Percentiles rank a stretch among this genome's conserved stretches.
These are phyloP conservation scores for Amanita pseudoporphyria DNA, from an alignment of 768 basidiomycete species.

Conservation along the genomic window DNA sequence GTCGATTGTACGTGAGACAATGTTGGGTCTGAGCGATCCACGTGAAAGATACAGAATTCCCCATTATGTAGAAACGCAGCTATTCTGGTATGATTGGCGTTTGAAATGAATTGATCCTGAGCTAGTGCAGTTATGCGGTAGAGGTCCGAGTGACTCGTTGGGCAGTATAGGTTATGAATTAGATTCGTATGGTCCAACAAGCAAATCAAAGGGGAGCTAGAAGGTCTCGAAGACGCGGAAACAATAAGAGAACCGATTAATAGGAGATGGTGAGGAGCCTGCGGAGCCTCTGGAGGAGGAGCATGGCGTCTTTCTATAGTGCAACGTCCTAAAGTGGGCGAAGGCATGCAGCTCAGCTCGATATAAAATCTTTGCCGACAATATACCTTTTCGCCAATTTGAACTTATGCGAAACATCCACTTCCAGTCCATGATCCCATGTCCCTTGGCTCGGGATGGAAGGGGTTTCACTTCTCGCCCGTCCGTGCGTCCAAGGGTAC, in stretches of 20 bases:
- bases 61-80: slow-evolving; percentile 60
- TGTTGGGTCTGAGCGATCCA: slow-evolving; percentile 36
- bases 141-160: slow-evolving; percentile 22
- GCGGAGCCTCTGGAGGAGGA: slow-evolving; percentile 1
- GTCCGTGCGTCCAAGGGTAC: slow-evolving; percentile 46
- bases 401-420: slow-evolving; percentile 82
- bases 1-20: slow-evolving; percentile 33
- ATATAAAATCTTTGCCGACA: background rate
- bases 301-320: slow-evolving; percentile 28
- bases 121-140: slow-evolving; percentile 54
- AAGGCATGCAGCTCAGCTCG: slow-evolving; percentile 9
- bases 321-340: slow-evolving; percentile 48
- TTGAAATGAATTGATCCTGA: slow-evolving; percentile 64
- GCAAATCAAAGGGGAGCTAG: slow-evolving; percentile 24
- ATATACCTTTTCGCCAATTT: slow-evolving; percentile 71
- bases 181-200: slow-evolving; percentile 25
- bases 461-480: slow-evolving; percentile 50
- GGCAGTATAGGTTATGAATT: slow-evolving; percentile 32
- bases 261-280: slow-evolving; percentile 28
- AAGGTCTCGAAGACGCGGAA: slow-evolving; percentile 37
- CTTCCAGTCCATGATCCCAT: slow-evolving; percentile 58
- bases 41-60: slow-evolving; percentile 50
- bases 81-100: slow-evolving; percentile 33
- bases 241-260: slow-evolving; percentile 54
- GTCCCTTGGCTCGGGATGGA: slow-evolving; percentile 37